phyloP scores from a whole-genome alignment of 352 stramenopile species.

The Globisporangium carolinianum region DNA sequence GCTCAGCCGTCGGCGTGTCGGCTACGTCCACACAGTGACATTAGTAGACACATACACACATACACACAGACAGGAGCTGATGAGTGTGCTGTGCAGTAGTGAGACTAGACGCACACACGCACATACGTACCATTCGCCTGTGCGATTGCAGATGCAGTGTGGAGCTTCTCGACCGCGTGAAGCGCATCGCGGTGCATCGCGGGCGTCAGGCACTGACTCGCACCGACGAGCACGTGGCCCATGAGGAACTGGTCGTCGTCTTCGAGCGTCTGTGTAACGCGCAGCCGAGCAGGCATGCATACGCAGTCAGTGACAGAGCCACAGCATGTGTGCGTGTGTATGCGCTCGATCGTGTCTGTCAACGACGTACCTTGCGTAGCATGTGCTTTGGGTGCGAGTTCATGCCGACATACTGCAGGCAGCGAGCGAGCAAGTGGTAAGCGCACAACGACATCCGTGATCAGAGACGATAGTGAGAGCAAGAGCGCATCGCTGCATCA shows the following conservation, averaged over 20 bases:
- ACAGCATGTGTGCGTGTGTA: background rate
- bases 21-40: background rate
- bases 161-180: conserved; percentile 31
- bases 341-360: background rate
- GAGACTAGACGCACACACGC: no score
- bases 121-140: conserved; percentile 22
- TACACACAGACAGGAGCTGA: no score
- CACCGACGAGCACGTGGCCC: conserved; percentile 75
- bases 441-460: no score
- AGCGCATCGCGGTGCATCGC: conserved; percentile 61
- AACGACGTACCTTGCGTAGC: conserved; percentile 36
- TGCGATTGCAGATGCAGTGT: conserved; percentile 26
- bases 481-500: background rate
- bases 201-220: conserved; percentile 61
- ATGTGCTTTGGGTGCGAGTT: conserved; percentile 72
- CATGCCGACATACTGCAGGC: conserved; percentile 64
- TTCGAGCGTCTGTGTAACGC: conserved; percentile 25
- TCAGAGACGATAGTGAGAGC: background rate
- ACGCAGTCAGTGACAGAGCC: background rate
- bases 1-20: conserved; percentile 36
- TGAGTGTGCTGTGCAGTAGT: no score
- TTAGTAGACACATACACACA: background rate
- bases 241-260: conserved; percentile 69
- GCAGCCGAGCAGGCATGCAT: background rate
- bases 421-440: background rate